A percentile compares a stretch with the other conserved stretches of the same genome.
Evolutionary conservation across 805 yeast species (phyloP).

Genomic region (Cyberlindnera mycetangii): DNA sequence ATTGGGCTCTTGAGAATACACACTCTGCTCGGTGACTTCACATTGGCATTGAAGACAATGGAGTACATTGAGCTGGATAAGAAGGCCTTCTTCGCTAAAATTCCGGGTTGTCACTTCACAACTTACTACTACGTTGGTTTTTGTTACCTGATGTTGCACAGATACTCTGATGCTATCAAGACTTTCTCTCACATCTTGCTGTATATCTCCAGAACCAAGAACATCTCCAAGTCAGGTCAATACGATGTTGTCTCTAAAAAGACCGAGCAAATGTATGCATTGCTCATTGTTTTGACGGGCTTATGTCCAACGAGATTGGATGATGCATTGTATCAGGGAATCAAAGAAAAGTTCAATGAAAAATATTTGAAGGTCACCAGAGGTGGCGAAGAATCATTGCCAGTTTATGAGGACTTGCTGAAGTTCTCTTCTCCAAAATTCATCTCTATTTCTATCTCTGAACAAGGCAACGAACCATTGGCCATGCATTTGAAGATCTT

Average conservation of each 20-base stretch:
- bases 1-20: slow-evolving; percentile 50
- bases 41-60: slow-evolving; percentile 46
- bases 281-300: slow-evolving; percentile 43
- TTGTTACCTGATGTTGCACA: slow-evolving; percentile 47
- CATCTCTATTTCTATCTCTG: slow-evolving; percentile 38
- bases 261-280: slow-evolving; percentile 50
- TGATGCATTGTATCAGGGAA: slow-evolving; percentile 40
- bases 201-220: slow-evolving; percentile 44
- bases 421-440: slow-evolving; percentile 47
- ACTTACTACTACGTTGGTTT: slow-evolving; percentile 51
- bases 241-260: slow-evolving; percentile 45
- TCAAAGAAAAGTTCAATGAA: slow-evolving; percentile 46
- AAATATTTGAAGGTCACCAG: slow-evolving; percentile 40
- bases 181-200: slow-evolving; percentile 45
- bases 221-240: slow-evolving; percentile 40
- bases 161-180: slow-evolving; percentile 49
- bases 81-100: slow-evolving; percentile 44
- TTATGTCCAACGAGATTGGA: slow-evolving; percentile 46
- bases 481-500: slow-evolving; percentile 42
- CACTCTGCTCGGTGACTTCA: slow-evolving; percentile 46
- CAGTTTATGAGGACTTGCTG: slow-evolving; percentile 44
- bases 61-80: slow-evolving; percentile 45
- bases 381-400: slow-evolving; percentile 40
- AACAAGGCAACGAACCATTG: slow-evolving; percentile 38
- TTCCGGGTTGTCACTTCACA: slow-evolving; percentile 48